phyloP scores from a whole-genome alignment of 2,329 filamentous ascomycete genomes.

The Blumeria graminis region DNA sequence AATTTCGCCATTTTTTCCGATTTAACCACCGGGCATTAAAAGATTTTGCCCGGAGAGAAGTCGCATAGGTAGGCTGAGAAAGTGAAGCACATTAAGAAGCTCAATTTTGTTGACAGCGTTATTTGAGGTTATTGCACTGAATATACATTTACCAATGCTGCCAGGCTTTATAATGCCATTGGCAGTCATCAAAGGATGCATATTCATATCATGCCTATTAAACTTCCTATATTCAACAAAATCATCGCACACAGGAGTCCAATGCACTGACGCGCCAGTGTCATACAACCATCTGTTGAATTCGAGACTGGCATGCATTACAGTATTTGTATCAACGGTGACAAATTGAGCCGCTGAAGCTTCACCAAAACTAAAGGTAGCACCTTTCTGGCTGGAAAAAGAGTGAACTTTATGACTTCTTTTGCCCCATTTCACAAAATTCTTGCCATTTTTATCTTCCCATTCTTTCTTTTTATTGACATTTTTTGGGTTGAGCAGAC shows the following conservation, averaged over 20 bases:
- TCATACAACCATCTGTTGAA: neutral
- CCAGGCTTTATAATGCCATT: neutral
- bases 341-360: neutral
- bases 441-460: neutral
- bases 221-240: neutral
- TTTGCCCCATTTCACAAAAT: neutral
- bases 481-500: neutral
- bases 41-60: neutral
- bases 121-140: neutral
- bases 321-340: neutral
- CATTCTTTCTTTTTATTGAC: conserved; percentile 1
- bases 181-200: neutral
- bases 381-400: neutral
- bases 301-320: neutral
- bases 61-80: neutral
- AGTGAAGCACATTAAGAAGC: neutral
- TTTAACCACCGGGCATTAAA: neutral
- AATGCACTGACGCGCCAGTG: neutral
- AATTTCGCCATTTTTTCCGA: neutral
- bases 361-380: neutral
- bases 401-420: neutral
- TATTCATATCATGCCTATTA: neutral
- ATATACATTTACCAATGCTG: neutral
- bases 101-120: neutral
- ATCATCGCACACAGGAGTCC: neutral